These are phyloP conservation scores for Epichloe sp. DNA, from an alignment of 2,329 filamentous ascomycete genomes.

Conservation along the genomic window DNA sequence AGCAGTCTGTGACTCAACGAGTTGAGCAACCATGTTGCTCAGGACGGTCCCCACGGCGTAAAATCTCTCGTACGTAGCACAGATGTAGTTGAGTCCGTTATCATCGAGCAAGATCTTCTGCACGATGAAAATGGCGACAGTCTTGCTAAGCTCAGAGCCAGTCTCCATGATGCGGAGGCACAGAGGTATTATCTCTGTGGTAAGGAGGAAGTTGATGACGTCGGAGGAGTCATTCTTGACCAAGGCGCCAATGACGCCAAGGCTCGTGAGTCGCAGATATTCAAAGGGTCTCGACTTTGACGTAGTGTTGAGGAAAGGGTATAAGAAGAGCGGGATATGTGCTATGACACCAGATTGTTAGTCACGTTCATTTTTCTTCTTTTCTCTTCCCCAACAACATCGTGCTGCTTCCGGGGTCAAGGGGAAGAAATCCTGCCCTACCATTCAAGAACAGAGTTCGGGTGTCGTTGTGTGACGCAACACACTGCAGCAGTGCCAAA, in stretches of 20 bases:
- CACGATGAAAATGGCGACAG: constrained; percentile 97
- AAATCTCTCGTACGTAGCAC: constrained; percentile 95
- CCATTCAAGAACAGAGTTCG: constrained; percentile 86
- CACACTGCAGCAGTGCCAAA: constrained; percentile 86
- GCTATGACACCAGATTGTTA: constrained; percentile 37
- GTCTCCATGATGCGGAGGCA: constrained; percentile 99
- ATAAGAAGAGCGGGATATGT: constrained; percentile 93
- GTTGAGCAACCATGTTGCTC: constrained; percentile 96
- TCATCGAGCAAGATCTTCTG: constrained; percentile 98
- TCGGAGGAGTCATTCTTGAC: constrained; percentile 99
- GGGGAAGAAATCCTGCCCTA: constrained; percentile 26
- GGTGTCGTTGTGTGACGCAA: constrained; percentile 94
- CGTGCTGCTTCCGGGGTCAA: neutral
- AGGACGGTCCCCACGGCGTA: constrained; percentile 95
- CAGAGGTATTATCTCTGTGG: constrained; percentile 94
- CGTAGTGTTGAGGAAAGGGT: constrained; percentile 96
- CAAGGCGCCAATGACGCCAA: constrained; percentile 90
- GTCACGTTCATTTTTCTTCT: neutral
- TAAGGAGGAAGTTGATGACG: constrained; percentile 97
- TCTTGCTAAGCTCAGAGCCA: constrained; percentile 95
- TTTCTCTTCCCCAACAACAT: neutral
- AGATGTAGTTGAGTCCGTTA: constrained; percentile 94
- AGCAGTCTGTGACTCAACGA: constrained; percentile 95
- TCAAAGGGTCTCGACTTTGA: constrained; percentile 97
- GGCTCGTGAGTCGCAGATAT: constrained; percentile 86